Evolutionary conservation across 1,284 basidiomycete genomes (phyloP).

Genomic region (Cutaneotrichosporon spelunceum): DNA sequence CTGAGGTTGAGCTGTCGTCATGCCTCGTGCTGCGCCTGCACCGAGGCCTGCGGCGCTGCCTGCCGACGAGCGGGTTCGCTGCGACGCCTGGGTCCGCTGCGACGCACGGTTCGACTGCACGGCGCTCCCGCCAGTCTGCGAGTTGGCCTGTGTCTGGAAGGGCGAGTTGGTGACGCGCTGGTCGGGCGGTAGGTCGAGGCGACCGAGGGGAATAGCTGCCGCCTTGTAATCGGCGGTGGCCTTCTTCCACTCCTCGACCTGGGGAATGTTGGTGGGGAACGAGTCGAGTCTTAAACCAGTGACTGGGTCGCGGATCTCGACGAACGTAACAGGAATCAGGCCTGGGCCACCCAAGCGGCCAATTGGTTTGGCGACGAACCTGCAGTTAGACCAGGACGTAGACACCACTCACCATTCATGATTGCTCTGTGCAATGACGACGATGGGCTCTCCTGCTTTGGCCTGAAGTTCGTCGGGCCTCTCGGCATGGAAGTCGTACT

Average conservation of each 20-base stretch:
- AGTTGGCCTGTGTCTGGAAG: slow-evolving; percentile 7
- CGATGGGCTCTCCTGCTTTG: slow-evolving; percentile 87
- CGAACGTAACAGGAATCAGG: slow-evolving; percentile 92
- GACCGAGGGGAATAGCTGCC: slow-evolving; percentile 88
- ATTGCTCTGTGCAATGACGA: slow-evolving; percentile 57
- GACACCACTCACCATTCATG: slow-evolving; percentile 50
- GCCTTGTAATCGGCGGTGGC: slow-evolving; percentile 94
- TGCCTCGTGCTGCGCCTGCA: neutral
- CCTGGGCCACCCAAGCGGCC: slow-evolving; percentile 90
- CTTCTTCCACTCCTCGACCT: slow-evolving; percentile 97
- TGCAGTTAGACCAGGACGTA: slow-evolving; percentile 25
- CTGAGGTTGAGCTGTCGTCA: neutral
- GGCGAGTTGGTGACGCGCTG: slow-evolving; percentile 43
- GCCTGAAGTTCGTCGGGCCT: slow-evolving; percentile 94
- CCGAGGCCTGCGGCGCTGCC: neutral
- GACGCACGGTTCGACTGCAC: slow-evolving; percentile 17
- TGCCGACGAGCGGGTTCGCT: slow-evolving; percentile 7
- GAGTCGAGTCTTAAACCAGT: slow-evolving; percentile 70
- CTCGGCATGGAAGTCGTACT: slow-evolving; percentile 93
- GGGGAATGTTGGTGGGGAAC: slow-evolving; percentile 74
- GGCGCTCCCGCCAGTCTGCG: slow-evolving; percentile 1
- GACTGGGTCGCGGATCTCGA: slow-evolving; percentile 88
- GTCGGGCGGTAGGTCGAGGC: slow-evolving; percentile 66
- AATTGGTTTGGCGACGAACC: slow-evolving; percentile 79
- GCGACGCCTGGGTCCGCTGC: slow-evolving; percentile 33